phyloP scores from a whole-genome alignment of 2,329 filamentous ascomycete genomes.

The Cladophialophora chaetospira region DNA sequence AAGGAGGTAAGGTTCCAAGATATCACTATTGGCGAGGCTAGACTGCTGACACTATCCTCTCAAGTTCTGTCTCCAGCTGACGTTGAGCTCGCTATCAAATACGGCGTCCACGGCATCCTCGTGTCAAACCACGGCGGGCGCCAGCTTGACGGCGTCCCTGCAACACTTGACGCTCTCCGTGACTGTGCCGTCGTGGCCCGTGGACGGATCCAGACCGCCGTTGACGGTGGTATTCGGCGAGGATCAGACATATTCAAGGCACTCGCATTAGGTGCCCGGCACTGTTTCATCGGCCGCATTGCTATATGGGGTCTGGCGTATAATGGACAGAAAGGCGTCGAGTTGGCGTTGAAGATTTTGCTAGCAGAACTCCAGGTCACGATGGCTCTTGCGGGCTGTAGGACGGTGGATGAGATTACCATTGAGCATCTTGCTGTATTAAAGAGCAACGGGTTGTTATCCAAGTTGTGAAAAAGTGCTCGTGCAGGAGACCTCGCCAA shows the following conservation, averaged over 20 bases:
- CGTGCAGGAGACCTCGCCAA: too few relatives aligned
- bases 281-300: conserved; percentile 39
- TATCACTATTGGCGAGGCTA: not conserved
- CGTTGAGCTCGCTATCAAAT: conserved; percentile 22
- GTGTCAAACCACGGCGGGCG: conserved; percentile 26
- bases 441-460: too few relatives aligned
- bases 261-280: conserved; percentile 38
- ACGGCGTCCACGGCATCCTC: conserved; percentile 21
- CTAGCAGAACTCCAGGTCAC: conserved; percentile 32
- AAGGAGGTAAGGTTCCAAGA: conserved; percentile 21
- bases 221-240: conserved; percentile 39
- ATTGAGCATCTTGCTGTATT: too few relatives aligned
- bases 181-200: conserved; percentile 29
- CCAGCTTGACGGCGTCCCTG: conserved; percentile 25
- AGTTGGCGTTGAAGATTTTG: conserved; percentile 29
- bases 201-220: conserved; percentile 15
- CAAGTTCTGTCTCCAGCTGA: conserved; percentile 20
- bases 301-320: conserved; percentile 39
- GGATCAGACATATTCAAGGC: conserved; percentile 43
- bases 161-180: conserved; percentile 22
- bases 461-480: too few relatives aligned
- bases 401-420: too few relatives aligned
- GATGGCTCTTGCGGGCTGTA: conserved; percentile 31
- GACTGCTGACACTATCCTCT: not conserved
- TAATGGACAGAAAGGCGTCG: conserved; percentile 32